Conservation (phyloP, 495 filamentous ascomycete genomes). For the Pyrenula aspistea region DNA sequence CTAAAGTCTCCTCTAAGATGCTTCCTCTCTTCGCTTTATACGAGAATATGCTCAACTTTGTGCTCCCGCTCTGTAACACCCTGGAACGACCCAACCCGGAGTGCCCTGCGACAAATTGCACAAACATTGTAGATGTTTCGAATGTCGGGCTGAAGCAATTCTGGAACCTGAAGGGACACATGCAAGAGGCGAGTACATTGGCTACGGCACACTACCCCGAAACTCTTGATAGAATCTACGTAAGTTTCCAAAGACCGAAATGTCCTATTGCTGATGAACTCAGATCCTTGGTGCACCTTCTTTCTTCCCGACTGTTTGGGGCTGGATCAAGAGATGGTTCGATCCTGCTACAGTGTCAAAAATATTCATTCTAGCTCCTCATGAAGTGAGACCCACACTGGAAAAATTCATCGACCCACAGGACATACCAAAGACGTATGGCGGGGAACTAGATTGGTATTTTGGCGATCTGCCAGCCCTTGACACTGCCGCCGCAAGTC, state of each 20-base stretch:
- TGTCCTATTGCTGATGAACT: conserved; percentile 5
- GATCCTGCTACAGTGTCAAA: conserved; percentile 87
- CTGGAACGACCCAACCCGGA: conserved; percentile 58
- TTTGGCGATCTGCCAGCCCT: conserved; percentile 61
- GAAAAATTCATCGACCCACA: conserved; percentile 65
- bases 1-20: conserved; percentile 47
- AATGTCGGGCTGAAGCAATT: conserved; percentile 79
- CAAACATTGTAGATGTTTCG: conserved; percentile 82
- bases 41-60: conserved; percentile 79
- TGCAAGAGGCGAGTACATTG: conserved; percentile 77
- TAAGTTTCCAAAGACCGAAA: conserved; percentile 23
- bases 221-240: conserved; percentile 76
- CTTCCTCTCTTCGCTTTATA: conserved; percentile 78
- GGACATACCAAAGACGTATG: conserved; percentile 75
- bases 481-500: conserved; percentile 44
- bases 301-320: conserved; percentile 91
- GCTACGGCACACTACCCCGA: conserved; percentile 92
- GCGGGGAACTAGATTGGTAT: conserved; percentile 68
- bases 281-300: conserved; percentile 78
- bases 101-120: conserved; percentile 73
- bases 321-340: conserved; percentile 93
- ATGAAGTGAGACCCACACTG: conserved; percentile 62
- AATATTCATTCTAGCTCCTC: conserved; percentile 69
- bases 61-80: conserved; percentile 67
- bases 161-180: conserved; percentile 82